Percentiles rank a stretch among this genome's conserved stretches.
These are phyloP conservation scores for Yamadazyma sp. DNA, from an alignment of 1,139 yeast species.

Conservation along the genomic window DNA sequence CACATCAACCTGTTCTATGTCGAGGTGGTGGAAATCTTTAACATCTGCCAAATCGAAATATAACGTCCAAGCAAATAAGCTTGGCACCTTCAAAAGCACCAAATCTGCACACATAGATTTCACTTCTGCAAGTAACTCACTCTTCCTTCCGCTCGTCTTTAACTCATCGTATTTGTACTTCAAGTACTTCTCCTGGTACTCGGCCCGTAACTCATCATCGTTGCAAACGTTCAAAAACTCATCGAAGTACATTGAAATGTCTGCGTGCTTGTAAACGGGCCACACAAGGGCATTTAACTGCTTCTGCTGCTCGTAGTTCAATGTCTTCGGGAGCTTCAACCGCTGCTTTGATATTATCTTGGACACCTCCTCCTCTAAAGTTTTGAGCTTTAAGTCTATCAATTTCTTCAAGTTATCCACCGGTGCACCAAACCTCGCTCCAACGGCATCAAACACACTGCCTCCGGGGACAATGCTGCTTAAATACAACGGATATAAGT, in stretches of 20 bases:
- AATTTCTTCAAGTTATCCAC: constrained; percentile 48
- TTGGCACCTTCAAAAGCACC: constrained; percentile 63
- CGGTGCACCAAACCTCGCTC: constrained; percentile 49
- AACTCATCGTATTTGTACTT: constrained; percentile 58
- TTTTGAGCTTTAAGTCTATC: constrained; percentile 43
- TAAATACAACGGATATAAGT: constrained; percentile 47
- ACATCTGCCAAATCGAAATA: constrained; percentile 78
- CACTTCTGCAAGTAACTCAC: constrained; percentile 39
- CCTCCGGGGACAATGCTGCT: constrained; percentile 63
- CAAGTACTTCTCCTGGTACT: constrained; percentile 59
- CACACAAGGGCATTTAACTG: constrained; percentile 47
- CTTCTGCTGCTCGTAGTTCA: constrained; percentile 32
- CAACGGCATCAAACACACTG: constrained; percentile 56
- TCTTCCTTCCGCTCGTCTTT: constrained; percentile 41
- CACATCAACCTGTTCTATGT: constrained; percentile 43
- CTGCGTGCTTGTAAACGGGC: constrained; percentile 49
- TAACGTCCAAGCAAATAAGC: constrained; percentile 69
- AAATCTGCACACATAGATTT: constrained; percentile 67
- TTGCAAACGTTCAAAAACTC: constrained; percentile 58
- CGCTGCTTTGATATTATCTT: constrained; percentile 33
- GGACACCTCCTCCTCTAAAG: constrained; percentile 38
- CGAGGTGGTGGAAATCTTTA: constrained; percentile 46
- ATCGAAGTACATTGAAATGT: constrained; percentile 54
- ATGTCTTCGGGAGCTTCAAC: constrained; percentile 36
- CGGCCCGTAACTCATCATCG: constrained; percentile 62